phyloP scores from a whole-genome alignment of 1,139 yeast genomes.

The Kodamaea ohmeri region DNA sequence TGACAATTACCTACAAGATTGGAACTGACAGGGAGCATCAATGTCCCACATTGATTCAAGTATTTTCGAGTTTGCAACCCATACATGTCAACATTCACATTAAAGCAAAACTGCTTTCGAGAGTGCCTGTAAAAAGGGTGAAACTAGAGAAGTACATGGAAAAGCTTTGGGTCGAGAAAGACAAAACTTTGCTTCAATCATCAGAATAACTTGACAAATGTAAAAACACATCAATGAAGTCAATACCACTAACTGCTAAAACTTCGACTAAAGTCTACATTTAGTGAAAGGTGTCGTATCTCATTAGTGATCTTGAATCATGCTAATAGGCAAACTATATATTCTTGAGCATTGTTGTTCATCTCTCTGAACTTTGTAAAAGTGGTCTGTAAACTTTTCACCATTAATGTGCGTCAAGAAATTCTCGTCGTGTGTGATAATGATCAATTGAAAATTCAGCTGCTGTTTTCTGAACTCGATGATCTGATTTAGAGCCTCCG shows the following conservation, averaged over 20 bases:
- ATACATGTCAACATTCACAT: constrained; percentile 50
- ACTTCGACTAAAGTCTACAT: too few relatives aligned
- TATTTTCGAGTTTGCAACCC: constrained; percentile 45
- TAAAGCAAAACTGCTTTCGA: constrained; percentile 42
- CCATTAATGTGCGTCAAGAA: constrained; percentile 86
- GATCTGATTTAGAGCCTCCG: constrained; percentile 72
- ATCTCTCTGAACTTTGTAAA: constrained; percentile 77
- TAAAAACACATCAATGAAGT: too few relatives aligned
- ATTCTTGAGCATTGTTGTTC: constrained; percentile 79
- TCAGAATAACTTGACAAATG: too few relatives aligned
- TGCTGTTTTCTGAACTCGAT: constrained; percentile 75
- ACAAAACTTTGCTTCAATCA: constrained; percentile 26
- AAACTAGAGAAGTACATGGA: constrained; percentile 73
- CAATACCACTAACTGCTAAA: too few relatives aligned
- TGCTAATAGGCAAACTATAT: constrained; percentile 41
- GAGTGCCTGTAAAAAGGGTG: constrained; percentile 50
- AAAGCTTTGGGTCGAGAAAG: constrained; percentile 67
- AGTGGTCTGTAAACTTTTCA: constrained; percentile 81
- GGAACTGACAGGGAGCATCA: constrained; percentile 16
- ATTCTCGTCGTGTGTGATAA: constrained; percentile 94
- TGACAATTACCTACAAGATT: constrained; percentile 47
- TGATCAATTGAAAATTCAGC: constrained; percentile 87
- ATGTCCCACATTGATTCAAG: constrained; percentile 55
- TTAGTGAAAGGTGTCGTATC: too few relatives aligned
- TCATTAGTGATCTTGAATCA: constrained; percentile 34